Percentiles rank a stretch among this genome's conserved stretches.
Evolutionary conservation across 2,329 filamentous ascomycete species (phyloP).

Genomic region (Colletotrichum chlorophyti): DNA sequence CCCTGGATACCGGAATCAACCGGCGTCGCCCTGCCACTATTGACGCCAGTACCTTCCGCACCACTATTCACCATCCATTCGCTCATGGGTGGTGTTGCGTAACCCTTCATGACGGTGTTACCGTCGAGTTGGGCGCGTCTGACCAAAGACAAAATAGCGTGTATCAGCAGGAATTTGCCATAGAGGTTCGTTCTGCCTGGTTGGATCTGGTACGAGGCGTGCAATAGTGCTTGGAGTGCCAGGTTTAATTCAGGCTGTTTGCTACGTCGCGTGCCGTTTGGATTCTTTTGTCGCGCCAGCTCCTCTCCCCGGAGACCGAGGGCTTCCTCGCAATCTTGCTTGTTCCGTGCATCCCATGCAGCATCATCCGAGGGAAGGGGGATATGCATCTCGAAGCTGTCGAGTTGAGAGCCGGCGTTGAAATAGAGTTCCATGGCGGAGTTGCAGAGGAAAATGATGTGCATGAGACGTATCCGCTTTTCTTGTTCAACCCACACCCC

Average conservation of each 20-base stretch:
- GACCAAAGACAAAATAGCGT: slow-evolving; percentile 71
- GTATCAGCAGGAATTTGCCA: slow-evolving; percentile 77
- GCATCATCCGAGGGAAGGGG: slow-evolving; percentile 78
- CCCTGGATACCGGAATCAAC: slow-evolving; percentile 43
- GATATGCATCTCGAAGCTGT: slow-evolving; percentile 68
- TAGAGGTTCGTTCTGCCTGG: slow-evolving; percentile 73
- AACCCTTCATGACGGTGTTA: slow-evolving; percentile 43
- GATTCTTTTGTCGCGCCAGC: slow-evolving; percentile 62
- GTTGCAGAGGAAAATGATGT: slow-evolving; percentile 70
- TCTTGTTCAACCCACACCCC: slow-evolving; percentile 74
- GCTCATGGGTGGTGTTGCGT: slow-evolving; percentile 63
- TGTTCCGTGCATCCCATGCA: slow-evolving; percentile 71
- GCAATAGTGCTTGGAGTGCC: slow-evolving; percentile 66
- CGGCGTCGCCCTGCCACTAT: slow-evolving; percentile 54
- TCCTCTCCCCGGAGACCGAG: slow-evolving; percentile 67
- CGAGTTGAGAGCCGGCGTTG: slow-evolving; percentile 69
- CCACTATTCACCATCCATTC: slow-evolving; percentile 60
- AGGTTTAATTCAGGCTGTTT: slow-evolving; percentile 71
- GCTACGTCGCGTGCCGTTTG: slow-evolving; percentile 66
- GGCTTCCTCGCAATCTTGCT: slow-evolving; percentile 67
- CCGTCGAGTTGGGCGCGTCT: slow-evolving; percentile 50
- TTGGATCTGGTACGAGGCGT: slow-evolving; percentile 64
- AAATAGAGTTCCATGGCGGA: slow-evolving; percentile 74
- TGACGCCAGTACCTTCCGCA: slow-evolving; percentile 43
- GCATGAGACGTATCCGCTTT: slow-evolving; percentile 69